A percentile compares a stretch with the other conserved stretches of the same genome.
phyloP scores from a whole-genome alignment of 805 yeast genomes.

The Candida takata region DNA sequence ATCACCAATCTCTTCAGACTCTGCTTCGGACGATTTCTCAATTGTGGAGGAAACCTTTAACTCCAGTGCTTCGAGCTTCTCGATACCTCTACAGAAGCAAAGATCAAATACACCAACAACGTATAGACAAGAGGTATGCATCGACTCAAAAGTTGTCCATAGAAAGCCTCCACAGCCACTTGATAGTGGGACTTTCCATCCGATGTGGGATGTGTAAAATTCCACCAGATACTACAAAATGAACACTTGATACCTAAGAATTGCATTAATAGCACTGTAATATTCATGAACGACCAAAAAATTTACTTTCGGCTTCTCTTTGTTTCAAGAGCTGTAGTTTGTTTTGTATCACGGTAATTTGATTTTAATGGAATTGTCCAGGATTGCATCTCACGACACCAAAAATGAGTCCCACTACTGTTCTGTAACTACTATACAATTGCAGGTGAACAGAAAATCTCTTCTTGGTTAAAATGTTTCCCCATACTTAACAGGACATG shows the following conservation, averaged over 20 bases:
- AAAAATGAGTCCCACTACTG: too few relatives aligned
- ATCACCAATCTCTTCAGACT: background rate
- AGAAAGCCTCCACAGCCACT: background rate
- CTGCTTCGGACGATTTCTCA: conserved; percentile 2
- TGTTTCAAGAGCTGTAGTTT: too few relatives aligned
- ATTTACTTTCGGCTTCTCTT: too few relatives aligned
- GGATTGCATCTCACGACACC: too few relatives aligned
- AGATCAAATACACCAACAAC: background rate
- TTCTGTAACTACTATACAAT: too few relatives aligned
- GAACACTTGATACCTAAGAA: background rate
- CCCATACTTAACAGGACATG: too few relatives aligned
- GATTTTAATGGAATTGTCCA: too few relatives aligned
- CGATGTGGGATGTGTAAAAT: background rate
- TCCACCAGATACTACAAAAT: background rate
- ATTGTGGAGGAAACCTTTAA: conserved; percentile 2
- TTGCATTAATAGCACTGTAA: too few relatives aligned
- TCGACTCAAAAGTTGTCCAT: background rate
- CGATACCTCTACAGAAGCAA: background rate
- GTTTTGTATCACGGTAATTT: too few relatives aligned
- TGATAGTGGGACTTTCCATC: background rate
- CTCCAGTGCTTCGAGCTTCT: background rate
- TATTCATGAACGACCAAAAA: too few relatives aligned
- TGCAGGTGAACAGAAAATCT: too few relatives aligned
- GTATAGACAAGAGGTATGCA: background rate
- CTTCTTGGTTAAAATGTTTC: too few relatives aligned